phyloP scores from a whole-genome alignment of 306 rosid species.

The Fagus crenata region DNA sequence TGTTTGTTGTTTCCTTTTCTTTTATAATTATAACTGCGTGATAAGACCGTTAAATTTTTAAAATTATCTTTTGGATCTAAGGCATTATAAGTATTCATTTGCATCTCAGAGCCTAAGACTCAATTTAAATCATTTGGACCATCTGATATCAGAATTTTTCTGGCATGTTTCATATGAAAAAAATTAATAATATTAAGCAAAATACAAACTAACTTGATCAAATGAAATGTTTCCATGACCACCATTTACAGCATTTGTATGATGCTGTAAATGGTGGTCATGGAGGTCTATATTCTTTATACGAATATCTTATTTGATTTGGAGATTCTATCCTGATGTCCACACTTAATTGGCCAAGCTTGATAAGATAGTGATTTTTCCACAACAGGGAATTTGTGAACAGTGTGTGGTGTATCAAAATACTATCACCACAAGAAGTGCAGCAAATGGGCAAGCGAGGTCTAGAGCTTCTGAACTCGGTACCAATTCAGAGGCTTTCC shows the following conservation, averaged over 20 bases:
- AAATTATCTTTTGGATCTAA: neutral
- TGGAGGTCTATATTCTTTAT: too few relatives aligned
- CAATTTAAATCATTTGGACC: neutral
- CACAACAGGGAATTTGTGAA: slow-evolving; percentile 84
- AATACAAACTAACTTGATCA: neutral
- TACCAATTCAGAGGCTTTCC: slow-evolving; percentile 85
- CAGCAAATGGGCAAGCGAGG: slow-evolving; percentile 89
- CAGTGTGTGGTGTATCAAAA: slow-evolving; percentile 93
- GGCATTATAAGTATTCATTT: neutral
- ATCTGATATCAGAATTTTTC: neutral
- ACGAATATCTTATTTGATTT: neutral
- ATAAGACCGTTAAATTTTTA: too few relatives aligned
- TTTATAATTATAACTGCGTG: neutral
- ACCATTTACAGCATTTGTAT: neutral
- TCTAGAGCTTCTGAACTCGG: slow-evolving; percentile 68
- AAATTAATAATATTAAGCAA: neutral
- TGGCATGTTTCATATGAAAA: neutral
- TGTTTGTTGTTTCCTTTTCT: neutral
- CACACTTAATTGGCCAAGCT: neutral
- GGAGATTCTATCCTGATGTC: neutral
- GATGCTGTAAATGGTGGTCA: neutral
- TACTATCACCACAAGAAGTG: slow-evolving; percentile 96
- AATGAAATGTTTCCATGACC: neutral
- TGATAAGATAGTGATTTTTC: slow-evolving; percentile 14
- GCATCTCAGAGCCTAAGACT: neutral